A percentile compares a stretch with the other conserved stretches of the same genome.
phyloP scores from a whole-genome alignment of 75 land plant genomes.

The Chamaecyparis obtusa region DNA sequence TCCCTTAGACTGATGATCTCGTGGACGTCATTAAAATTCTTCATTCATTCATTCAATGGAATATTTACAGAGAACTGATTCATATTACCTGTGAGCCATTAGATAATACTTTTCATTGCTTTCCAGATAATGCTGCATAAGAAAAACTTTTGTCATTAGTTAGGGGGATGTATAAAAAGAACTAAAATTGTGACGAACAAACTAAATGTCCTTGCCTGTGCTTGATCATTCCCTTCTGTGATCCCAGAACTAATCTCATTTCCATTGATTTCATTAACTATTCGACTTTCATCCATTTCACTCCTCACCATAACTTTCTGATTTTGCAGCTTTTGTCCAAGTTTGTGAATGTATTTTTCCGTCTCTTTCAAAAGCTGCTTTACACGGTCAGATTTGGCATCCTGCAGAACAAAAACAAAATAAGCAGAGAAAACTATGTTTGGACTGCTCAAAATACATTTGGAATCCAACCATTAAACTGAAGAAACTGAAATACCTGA shows the following conservation, averaged over 20 bases:
- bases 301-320: conserved; percentile 60
- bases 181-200: neutral
- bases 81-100: conserved; percentile 86
- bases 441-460: conserved; percentile 7
- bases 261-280: conserved; percentile 26
- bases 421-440: conserved; percentile 3
- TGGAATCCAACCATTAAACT: conserved; percentile 8
- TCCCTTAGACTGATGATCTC: too few species aligned
- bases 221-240: conserved; percentile 72
- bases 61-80: neutral
- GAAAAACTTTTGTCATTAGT: neutral
- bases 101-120: conserved; percentile 98
- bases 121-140: conserved; percentile 91
- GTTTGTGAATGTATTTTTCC: conserved; percentile 87
- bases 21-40: too few species aligned
- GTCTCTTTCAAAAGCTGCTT: conserved; percentile 95
- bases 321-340: conserved; percentile 76
- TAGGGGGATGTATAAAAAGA: neutral
- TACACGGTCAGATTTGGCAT: conserved; percentile 98
- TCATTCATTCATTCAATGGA: neutral
- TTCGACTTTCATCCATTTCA: conserved; percentile 43
- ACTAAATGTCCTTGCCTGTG: conserved; percentile 45
- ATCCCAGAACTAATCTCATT: conserved; percentile 33
- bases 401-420: conserved; percentile 36
- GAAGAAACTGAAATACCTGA: conserved; percentile 48